Evolutionary conservation across 2,329 filamentous ascomycete genomes (phyloP).

Genomic region (Zasmidium cellare): DNA sequence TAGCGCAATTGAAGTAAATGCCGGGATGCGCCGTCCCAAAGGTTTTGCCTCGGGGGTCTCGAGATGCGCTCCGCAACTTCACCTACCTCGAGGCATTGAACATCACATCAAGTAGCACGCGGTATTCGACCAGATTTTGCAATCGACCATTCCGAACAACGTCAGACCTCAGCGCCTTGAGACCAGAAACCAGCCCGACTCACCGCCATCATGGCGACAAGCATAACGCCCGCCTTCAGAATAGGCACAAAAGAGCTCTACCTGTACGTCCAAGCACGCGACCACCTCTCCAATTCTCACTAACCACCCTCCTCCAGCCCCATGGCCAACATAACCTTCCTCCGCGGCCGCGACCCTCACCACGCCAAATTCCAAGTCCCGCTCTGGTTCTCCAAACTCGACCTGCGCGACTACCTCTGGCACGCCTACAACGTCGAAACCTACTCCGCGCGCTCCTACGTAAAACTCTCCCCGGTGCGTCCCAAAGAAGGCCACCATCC

Average conservation of each 20-base stretch:
- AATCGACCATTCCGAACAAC: background rate
- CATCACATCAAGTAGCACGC: background rate
- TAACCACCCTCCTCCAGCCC: conserved; percentile 57
- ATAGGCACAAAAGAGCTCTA: conserved; percentile 37
- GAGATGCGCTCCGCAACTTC: background rate
- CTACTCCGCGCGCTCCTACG: conserved; percentile 72
- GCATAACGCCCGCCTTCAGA: conserved; percentile 26
- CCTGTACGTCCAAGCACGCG: conserved; percentile 28
- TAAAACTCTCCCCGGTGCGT: conserved; percentile 68
- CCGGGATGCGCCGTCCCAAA: background rate
- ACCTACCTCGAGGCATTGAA: background rate
- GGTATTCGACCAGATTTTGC: background rate
- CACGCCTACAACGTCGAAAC: conserved; percentile 78
- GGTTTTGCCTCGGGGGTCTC: background rate
- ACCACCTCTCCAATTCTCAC: background rate
- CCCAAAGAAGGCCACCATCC: conserved; percentile 43
- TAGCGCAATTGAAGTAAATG: conserved; percentile 4
- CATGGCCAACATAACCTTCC: conserved; percentile 75
- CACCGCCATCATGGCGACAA: conserved; percentile 1
- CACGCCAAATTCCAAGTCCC: conserved; percentile 91
- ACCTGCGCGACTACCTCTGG: conserved; percentile 91
- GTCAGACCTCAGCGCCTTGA: background rate
- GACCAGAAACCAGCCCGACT: background rate
- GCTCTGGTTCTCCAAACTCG: conserved; percentile 91
- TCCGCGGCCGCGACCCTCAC: conserved; percentile 71